phyloP scores from a whole-genome alignment of 345 rosid species.

The Stellera chamaejasme region DNA sequence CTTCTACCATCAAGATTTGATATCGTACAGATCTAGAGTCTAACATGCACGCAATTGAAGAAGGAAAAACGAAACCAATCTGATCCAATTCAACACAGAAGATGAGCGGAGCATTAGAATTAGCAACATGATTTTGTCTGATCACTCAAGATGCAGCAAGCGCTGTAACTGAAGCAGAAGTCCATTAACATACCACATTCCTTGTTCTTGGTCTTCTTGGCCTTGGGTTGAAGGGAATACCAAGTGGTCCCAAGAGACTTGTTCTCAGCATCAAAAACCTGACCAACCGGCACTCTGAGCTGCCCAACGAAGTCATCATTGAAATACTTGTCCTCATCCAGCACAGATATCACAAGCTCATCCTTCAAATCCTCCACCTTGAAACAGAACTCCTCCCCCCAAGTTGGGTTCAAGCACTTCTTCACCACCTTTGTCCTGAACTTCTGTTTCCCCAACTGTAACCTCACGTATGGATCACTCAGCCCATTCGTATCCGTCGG shows the following conservation, averaged over 20 bases:
- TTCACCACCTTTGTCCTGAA: conserved; percentile 75
- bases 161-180: too few relatives aligned
- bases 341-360: conserved; percentile 63
- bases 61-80: too few relatives aligned
- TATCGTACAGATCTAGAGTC: too few relatives aligned
- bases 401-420: conserved; percentile 77
- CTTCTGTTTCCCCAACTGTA: conserved; percentile 73
- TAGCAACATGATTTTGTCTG: too few relatives aligned
- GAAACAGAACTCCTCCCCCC: conserved; percentile 90
- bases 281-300: conserved; percentile 52
- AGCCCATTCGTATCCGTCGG: conserved; percentile 83
- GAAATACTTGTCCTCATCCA: conserved; percentile 90
- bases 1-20: too few relatives aligned
- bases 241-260: conserved; percentile 73
- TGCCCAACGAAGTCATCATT: conserved; percentile 81
- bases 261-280: conserved; percentile 64
- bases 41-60: too few relatives aligned
- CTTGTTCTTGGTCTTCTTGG: conserved; percentile 64
- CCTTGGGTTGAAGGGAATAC: conserved; percentile 74
- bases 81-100: too few relatives aligned
- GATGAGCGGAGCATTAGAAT: too few relatives aligned
- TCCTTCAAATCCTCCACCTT: conserved; percentile 91
- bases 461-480: conserved; percentile 87
- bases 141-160: too few relatives aligned
- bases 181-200: conserved; percentile 54